phyloP scores from a whole-genome alignment of 352 stramenopile species.

The Phytophthora pistaciae region DNA sequence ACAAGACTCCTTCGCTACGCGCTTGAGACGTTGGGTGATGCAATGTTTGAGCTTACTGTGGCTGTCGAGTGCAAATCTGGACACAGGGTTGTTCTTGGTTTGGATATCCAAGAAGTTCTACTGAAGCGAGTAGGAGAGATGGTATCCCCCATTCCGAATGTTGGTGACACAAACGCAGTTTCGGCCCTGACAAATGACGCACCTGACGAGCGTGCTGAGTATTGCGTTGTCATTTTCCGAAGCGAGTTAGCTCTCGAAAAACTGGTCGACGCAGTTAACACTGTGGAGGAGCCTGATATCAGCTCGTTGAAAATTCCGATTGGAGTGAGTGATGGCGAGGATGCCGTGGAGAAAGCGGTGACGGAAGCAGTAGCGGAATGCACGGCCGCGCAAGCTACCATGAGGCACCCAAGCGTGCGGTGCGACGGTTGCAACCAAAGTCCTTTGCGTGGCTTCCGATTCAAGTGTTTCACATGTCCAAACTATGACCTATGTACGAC shows the following conservation, averaged over 20 bases:
- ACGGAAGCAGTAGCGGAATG: conserved; percentile 36
- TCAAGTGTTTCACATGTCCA: conserved; percentile 80
- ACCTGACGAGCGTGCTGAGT: conserved; percentile 13
- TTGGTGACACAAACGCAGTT: neutral
- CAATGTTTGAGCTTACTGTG: conserved; percentile 34
- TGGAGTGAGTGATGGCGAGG: conserved; percentile 25
- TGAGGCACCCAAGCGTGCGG: conserved; percentile 74
- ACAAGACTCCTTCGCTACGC: conserved; percentile 28
- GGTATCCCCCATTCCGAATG: conserved; percentile 26
- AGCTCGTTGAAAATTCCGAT: conserved; percentile 41
- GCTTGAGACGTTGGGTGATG: conserved; percentile 34
- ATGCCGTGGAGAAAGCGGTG: conserved; percentile 34
- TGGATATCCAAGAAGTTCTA: conserved; percentile 42
- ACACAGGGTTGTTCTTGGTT: conserved; percentile 25
- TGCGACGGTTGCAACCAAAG: conserved; percentile 84
- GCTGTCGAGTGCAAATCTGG: conserved; percentile 3
- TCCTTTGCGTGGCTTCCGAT: conserved; percentile 70
- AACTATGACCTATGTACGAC: conserved; percentile 81
- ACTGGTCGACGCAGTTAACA: conserved; percentile 53
- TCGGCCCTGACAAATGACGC: neutral
- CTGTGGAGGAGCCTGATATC: conserved; percentile 50
- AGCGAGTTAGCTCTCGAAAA: conserved; percentile 52
- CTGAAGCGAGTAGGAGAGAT: conserved; percentile 45
- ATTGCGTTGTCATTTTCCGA: conserved; percentile 61
- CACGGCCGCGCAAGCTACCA: conserved; percentile 30